Evolutionary conservation across 345 rosid species (phyloP).

Genomic region (Eucalyptus sp.): DNA sequence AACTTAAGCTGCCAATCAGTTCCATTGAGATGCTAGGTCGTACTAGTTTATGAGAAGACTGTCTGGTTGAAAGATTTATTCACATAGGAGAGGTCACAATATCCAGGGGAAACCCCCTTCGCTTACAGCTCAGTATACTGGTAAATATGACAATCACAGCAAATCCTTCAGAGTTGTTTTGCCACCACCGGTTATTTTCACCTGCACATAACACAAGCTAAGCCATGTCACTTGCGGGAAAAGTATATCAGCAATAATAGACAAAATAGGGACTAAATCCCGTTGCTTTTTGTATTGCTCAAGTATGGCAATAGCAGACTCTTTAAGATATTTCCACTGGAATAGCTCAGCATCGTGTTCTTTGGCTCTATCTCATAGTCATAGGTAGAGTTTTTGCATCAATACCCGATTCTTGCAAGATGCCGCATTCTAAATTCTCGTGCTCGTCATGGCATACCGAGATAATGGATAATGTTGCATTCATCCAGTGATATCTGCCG

Average conservation of each 20-base stretch:
- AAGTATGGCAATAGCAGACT: background rate
- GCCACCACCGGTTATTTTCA: constrained; percentile 11
- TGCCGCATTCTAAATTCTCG: background rate
- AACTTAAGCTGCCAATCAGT: background rate
- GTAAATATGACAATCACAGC: constrained; percentile 2
- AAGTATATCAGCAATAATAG: background rate
- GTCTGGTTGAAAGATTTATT: background rate
- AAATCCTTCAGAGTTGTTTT: constrained; percentile 44
- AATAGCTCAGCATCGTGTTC: background rate
- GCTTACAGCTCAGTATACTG: background rate
- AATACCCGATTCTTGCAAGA: background rate
- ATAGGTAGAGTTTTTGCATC: background rate
- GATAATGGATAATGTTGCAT: background rate
- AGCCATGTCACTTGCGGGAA: background rate
- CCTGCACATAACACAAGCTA: constrained; percentile 7
- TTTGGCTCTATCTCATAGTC: background rate
- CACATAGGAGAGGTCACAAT: background rate
- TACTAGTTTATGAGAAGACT: background rate
- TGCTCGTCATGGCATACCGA: background rate
- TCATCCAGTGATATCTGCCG: background rate
- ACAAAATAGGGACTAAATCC: background rate
- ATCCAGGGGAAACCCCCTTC: background rate
- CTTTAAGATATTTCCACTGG: background rate
- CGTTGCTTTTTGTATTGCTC: background rate
- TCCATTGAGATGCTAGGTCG: background rate